A percentile compares a stretch with the other conserved stretches of the same genome.
These are phyloP conservation scores for Trebouxia sp. DNA, from an alignment of 139 green algal genomes.

Conservation along the genomic window DNA sequence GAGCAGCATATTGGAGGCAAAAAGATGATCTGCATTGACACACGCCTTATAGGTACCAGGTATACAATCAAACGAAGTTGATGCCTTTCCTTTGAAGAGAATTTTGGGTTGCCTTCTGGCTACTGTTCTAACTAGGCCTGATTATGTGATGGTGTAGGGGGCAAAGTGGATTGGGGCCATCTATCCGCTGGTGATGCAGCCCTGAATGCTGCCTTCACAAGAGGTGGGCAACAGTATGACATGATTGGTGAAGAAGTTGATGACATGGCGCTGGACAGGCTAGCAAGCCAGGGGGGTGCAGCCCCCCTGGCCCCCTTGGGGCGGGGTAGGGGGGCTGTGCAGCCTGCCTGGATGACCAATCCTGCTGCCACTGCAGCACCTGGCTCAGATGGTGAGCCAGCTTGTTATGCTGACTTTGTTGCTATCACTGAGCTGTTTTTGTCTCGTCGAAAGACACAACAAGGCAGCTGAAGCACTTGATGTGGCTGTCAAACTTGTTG, in stretches of 20 bases:
- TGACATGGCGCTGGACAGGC: not conserved
- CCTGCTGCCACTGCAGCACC: not conserved
- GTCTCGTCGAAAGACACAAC: no score
- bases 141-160: not conserved
- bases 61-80: no score
- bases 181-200: slow-evolving; percentile 23
- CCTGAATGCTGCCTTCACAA: not conserved
- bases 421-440: no score
- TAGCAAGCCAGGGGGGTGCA: not conserved
- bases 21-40: no score
- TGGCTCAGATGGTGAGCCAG: not conserved
- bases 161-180: slow-evolving; percentile 23
- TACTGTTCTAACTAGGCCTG: not conserved
- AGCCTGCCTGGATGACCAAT: not conserved
- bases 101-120: no score
- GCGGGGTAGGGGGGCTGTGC: not conserved
- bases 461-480: no score
- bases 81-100: no score
- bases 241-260: slow-evolving; percentile 27
- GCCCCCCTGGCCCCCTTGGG: not conserved
- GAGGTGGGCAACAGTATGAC: slow-evolving; percentile 5
- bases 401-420: not conserved
- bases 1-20: no score
- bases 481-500: no score
- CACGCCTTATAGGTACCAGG: no score